phyloP scores from a whole-genome alignment of 805 yeast species.

The Soucietia sequanensis region DNA sequence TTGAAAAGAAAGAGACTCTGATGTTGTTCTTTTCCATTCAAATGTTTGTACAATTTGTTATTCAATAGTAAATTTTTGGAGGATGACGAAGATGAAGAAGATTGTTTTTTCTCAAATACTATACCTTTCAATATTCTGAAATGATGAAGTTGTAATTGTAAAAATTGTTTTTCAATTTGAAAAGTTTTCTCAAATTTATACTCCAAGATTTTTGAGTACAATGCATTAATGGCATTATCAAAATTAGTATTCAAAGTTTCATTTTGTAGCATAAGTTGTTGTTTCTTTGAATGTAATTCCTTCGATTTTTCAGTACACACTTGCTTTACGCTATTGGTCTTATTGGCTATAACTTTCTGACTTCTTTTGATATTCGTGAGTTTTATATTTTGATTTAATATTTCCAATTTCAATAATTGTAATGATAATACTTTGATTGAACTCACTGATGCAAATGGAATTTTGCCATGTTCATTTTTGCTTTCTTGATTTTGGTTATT shows the following conservation, averaged over 20 bases:
- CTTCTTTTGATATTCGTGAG: conserved; percentile 12
- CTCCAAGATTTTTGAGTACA: conserved; percentile 4
- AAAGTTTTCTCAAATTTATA: conserved; percentile 9
- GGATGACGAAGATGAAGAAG: not conserved
- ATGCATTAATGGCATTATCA: not conserved
- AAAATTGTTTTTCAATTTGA: conserved; percentile 24
- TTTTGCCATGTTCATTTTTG: conserved; percentile 7
- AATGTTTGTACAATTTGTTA: conserved; percentile 2
- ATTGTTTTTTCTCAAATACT: conserved; percentile 12
- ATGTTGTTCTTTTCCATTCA: conserved; percentile 1
- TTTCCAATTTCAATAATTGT: conserved; percentile 30
- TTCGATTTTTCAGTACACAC: conserved; percentile 3
- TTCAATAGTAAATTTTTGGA: conserved; percentile 2
- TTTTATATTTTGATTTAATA: conserved; percentile 13
- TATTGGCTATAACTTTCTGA: conserved; percentile 9
- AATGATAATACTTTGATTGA: conserved; percentile 25
- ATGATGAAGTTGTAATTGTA: conserved; percentile 19
- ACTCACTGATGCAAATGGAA: conserved; percentile 13
- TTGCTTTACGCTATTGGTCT: too few species aligned
- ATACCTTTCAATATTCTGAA: conserved; percentile 27
- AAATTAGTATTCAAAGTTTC: not conserved
- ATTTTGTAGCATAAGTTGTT: not conserved
- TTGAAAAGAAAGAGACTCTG: conserved; percentile 15
- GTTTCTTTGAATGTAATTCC: conserved; percentile 5
- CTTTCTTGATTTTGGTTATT: not conserved